These are phyloP conservation scores for Atkinsonella texensis DNA, from an alignment of 2,329 filamentous ascomycete species.

Conservation along the genomic window DNA sequence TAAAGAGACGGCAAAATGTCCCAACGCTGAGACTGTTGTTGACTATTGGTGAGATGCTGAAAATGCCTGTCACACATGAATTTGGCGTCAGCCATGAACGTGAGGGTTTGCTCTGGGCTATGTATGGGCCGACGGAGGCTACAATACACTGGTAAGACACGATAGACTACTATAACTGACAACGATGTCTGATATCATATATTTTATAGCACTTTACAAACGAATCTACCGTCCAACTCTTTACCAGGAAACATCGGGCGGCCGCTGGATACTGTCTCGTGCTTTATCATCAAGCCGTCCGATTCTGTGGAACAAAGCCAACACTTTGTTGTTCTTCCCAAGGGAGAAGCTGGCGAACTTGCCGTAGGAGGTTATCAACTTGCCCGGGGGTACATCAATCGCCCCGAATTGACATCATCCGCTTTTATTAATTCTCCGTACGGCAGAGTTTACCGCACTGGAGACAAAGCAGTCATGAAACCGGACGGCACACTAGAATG, in stretches of 20 bases:
- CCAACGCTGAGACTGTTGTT: conserved; percentile 60
- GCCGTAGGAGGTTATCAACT: conserved; percentile 71
- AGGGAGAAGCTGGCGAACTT: conserved; percentile 65
- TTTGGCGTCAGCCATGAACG: conserved; percentile 51
- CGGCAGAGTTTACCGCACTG: conserved; percentile 70
- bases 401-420: conserved; percentile 58
- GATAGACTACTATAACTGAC: background rate
- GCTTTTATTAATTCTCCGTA: conserved; percentile 59
- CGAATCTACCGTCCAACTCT: conserved; percentile 42
- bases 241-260: conserved; percentile 60
- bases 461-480: conserved; percentile 65
- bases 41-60: conserved; percentile 92
- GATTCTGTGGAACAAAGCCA: conserved; percentile 9
- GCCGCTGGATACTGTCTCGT: conserved; percentile 71
- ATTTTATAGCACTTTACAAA: conserved; percentile 51
- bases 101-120: conserved; percentile 66
- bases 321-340: conserved; percentile 42
- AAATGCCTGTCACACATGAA: conserved; percentile 59
- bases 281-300: conserved; percentile 51
- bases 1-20: conserved; percentile 54
- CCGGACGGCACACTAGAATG: conserved; percentile 65
- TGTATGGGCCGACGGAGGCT: conserved; percentile 91
- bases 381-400: conserved; percentile 71
- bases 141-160: conserved; percentile 62
- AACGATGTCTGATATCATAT: background rate